Base-by-base conservation (phyloP, 2,329 filamentous ascomycete species). In the Plenodomus biglobosus region DNA sequence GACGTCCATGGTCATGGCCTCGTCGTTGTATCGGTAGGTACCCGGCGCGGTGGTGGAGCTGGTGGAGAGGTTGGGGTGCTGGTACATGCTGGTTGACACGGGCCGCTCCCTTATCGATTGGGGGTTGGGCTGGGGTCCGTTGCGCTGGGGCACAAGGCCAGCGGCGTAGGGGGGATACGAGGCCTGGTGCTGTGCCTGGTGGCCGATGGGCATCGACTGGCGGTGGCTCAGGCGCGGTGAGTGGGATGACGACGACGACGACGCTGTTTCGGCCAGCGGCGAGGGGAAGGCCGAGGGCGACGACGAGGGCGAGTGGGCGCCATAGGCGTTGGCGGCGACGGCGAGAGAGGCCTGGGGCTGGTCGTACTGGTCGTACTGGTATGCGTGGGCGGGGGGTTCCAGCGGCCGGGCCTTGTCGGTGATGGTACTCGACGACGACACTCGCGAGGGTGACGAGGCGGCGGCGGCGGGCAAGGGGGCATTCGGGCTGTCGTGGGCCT, bases 1-100 rank as follows among this genome's bases (percentile, higher is more conserved):
- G 38, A 68, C 61, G 54, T 69, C 62, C 40, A 46, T 50, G 5
- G 60, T 47, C 51, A 70, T 66, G 39, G 66, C 59, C 34, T 78
- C 76, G 50, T 78, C 75, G 46, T 74, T 72, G 60, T 78, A 79
- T 50, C 77, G 60, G 59, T 78, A 76, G 20, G 75, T 74, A 40
- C 70, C 70, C 4, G 65, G 65, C 38, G 58, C 65, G 58, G 72
- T 62, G 42, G 63, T 65, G 18, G 77, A 79, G 62, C 73, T 75
- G 20, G 74, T 71, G 32, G 76, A 78, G 32, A 72, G 62, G 56
- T 79, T 78, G 37, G 72, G 66, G 53, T 79, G 77, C 56, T 67
- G 74, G 66, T 80, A 79, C 66, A 80, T 72, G 54, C 68, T 71
- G 32, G 74, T 71, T 24, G 75, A 78, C 38, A 74, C 56, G 41